Conservation (phyloP, 768 basidiomycete species). For the Amyloporia xantha region DNA sequence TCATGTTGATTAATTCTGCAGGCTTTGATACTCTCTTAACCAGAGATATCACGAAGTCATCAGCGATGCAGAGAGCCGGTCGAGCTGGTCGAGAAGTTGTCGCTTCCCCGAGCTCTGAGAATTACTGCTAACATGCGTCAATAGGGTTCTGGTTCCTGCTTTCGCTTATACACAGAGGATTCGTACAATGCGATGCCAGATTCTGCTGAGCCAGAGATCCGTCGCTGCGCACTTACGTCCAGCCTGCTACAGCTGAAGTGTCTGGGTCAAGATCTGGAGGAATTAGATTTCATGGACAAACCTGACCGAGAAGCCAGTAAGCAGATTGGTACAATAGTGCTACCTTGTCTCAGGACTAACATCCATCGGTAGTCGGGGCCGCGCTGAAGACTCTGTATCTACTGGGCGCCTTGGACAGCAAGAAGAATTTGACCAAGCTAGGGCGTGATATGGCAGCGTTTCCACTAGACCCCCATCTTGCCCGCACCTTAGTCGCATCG, state of each 20-base stretch:
- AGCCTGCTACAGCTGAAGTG: slow-evolving; percentile 84
- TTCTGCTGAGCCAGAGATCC: slow-evolving; percentile 83
- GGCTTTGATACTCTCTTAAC: slow-evolving; percentile 86
- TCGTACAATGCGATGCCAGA: slow-evolving; percentile 60
- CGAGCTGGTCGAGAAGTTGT: slow-evolving; percentile 90
- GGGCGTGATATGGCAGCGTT: slow-evolving; percentile 86
- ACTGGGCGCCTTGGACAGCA: slow-evolving; percentile 69
- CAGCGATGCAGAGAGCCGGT: slow-evolving; percentile 90
- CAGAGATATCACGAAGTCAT: slow-evolving; percentile 80
- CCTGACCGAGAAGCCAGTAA: slow-evolving; percentile 71
- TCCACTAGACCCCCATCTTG: slow-evolving; percentile 83
- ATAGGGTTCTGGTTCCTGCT: slow-evolving; percentile 80
- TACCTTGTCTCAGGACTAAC: not conserved
- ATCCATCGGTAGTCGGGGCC: slow-evolving; percentile 39
- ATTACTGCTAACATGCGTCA: slow-evolving; percentile 1
- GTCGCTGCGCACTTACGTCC: slow-evolving; percentile 77
- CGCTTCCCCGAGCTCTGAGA: not conserved
- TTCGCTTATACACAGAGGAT: slow-evolving; percentile 85
- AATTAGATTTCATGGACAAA: slow-evolving; percentile 83
- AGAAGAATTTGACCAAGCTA: slow-evolving; percentile 56
- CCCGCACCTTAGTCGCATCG: slow-evolving; percentile 77
- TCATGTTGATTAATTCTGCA: slow-evolving; percentile 21
- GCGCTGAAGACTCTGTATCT: slow-evolving; percentile 71
- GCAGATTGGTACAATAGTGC: slow-evolving; percentile 25
- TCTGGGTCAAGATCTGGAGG: slow-evolving; percentile 71